phyloP scores from a whole-genome alignment of 1,284 basidiomycete species.

The Neonothopanus nambi region DNA sequence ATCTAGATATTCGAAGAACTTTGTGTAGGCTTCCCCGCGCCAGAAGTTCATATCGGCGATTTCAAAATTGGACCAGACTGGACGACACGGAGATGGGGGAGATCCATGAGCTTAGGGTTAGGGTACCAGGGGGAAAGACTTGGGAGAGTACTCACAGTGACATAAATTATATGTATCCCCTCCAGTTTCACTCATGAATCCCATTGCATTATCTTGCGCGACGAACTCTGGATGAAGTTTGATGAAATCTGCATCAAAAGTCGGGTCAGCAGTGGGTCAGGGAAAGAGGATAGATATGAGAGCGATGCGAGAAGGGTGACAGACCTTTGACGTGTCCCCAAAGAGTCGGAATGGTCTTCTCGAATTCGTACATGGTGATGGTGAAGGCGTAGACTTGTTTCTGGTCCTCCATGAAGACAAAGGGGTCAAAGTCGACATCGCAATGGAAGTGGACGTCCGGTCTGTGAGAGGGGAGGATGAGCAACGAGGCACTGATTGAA shows the following conservation, averaged over 20 bases:
- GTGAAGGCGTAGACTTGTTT: conserved; percentile 82
- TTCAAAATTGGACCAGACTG: conserved; percentile 86
- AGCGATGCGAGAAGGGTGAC: not conserved
- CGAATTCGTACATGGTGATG: conserved; percentile 77
- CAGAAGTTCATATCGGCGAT: conserved; percentile 84
- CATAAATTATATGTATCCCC: conserved; percentile 80
- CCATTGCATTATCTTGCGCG: conserved; percentile 69
- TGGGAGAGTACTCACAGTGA: conserved; percentile 58
- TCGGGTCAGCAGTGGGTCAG: not conserved
- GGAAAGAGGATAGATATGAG: not conserved
- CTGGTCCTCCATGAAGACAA: conserved; percentile 72
- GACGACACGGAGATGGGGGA: not conserved
- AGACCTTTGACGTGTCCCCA: conserved; percentile 77
- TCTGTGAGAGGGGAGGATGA: conserved; percentile 29
- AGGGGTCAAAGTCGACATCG: conserved; percentile 73
- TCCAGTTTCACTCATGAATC: conserved; percentile 71
- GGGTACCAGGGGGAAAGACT: not conserved
- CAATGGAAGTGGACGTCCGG: conserved; percentile 76
- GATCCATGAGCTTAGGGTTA: not conserved
- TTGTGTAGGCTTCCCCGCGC: conserved; percentile 73
- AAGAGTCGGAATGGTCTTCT: conserved; percentile 75
- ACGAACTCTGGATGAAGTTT: conserved; percentile 66
- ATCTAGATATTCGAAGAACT: conserved; percentile 81
- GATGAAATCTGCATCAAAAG: conserved; percentile 60
- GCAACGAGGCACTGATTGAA: not conserved